phyloP scores from a whole-genome alignment of 2,329 filamentous ascomycete species.

The Colletotrichum spinosum region DNA sequence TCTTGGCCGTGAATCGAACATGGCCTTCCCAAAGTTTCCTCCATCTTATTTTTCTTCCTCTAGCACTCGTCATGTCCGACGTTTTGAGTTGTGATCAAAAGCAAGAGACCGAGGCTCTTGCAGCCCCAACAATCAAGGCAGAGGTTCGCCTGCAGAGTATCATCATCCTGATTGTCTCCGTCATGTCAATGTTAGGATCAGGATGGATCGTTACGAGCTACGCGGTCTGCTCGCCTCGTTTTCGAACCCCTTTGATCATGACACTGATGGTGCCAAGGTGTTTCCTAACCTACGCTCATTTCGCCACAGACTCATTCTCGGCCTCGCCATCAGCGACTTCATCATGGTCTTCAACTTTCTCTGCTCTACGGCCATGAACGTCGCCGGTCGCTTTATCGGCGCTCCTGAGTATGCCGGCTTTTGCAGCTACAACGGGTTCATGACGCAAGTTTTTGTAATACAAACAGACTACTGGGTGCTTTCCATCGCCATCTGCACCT shows the following conservation, averaged over 20 bases:
- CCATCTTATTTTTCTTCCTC: neutral
- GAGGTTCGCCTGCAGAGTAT: constrained; percentile 43
- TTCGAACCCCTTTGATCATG: neutral
- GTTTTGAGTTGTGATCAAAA: neutral
- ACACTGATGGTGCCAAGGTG: constrained; percentile 41
- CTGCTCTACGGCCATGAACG: constrained; percentile 49
- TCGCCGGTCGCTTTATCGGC: constrained; percentile 47
- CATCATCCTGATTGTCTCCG: constrained; percentile 48
- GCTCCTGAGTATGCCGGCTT: constrained; percentile 44
- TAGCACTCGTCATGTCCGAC: constrained; percentile 1
- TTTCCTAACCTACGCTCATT: constrained; percentile 52
- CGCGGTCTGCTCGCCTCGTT: constrained; percentile 38
- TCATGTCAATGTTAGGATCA: constrained; percentile 49
- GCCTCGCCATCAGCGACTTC: constrained; percentile 54
- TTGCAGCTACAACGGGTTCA: constrained; percentile 55
- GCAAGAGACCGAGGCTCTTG: constrained; percentile 28
- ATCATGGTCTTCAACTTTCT: constrained; percentile 55
- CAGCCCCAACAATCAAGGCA: constrained; percentile 38
- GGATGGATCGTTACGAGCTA: constrained; percentile 53
- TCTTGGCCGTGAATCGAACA: too few species aligned
- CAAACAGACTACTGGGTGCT: constrained; percentile 59
- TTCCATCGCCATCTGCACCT: constrained; percentile 54
- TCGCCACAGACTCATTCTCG: constrained; percentile 53
- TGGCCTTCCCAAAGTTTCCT: too few species aligned
- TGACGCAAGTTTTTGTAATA: constrained; percentile 55